Evolutionary conservation across 805 yeast species (phyloP), one percentile per base, ranked within the genome.

Genomic region (Yamadazyma sp.): DNA sequence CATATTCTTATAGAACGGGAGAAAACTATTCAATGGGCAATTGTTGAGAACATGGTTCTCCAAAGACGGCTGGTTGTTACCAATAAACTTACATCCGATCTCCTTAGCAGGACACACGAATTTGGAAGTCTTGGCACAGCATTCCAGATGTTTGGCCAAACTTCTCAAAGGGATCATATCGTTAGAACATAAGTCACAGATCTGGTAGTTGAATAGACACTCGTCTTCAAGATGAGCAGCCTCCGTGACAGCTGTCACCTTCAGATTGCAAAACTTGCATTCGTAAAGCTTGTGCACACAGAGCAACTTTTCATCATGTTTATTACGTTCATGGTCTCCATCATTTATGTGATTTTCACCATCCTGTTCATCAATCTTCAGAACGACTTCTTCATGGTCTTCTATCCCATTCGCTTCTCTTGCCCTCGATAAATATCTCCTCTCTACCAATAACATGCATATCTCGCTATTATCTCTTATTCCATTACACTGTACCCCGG

Each of bases 21-120:
- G 38, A 12, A 66, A 41, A 23, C 47, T 51, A 38, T 54, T 50
- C 19, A 66, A 45, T 21, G 54, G 63, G 41, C 72, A 66, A 34
- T 54, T 55, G 13, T 52, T 49, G 21, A 55, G 53, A 7, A 57
- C 18, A 38, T 66, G 72, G 14, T 60, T 57, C 35, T 66, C 72
- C 28, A 66, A 42, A 6, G 67, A 47, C 2, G 70, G 60, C 23
- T 57, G 56, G 27, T 51, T 64, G 22, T 49, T 52, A 0, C 71
- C 72, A 1, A 57, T 47, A 77, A 80, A 76, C 20, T 57, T 62
- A 44, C 82, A 76, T 1, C 82, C 82, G 34, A 64, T 70, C 19
- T 57, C 60, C 13, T 44, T 40, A 1, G 75, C 78, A 0, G 80
- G 77, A 43, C 82, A 76, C 35, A 56, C 54, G 11, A 67, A 50